Evolutionary conservation across 805 yeast genomes (phyloP).

Genomic region (Cyberlindnera americana): DNA sequence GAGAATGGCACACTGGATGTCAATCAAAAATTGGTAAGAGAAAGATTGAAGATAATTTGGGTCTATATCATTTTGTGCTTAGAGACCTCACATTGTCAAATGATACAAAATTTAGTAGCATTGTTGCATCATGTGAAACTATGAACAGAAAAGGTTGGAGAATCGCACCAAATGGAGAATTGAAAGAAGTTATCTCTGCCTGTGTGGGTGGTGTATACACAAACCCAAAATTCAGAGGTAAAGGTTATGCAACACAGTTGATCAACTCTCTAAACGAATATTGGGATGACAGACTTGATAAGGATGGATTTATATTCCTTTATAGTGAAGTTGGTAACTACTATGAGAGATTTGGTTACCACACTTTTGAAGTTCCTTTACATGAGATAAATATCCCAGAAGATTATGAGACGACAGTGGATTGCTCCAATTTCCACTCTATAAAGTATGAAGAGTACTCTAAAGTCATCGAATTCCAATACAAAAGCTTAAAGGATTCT

Average conservation of each 20-base stretch:
- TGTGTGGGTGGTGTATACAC: slow-evolving; percentile 63
- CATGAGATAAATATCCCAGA: slow-evolving; percentile 27
- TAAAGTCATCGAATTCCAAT: slow-evolving; percentile 29
- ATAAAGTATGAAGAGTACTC: slow-evolving; percentile 32
- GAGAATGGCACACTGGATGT: slow-evolving; percentile 33
- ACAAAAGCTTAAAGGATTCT: slow-evolving; percentile 18
- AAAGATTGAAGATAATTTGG: slow-evolving; percentile 21
- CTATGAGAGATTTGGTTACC: slow-evolving; percentile 62
- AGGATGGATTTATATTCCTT: slow-evolving; percentile 38
- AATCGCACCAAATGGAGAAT: slow-evolving; percentile 25
- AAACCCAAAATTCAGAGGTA: slow-evolving; percentile 41
- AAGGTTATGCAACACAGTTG: slow-evolving; percentile 54
- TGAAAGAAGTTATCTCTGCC: slow-evolving; percentile 32
- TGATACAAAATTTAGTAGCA: slow-evolving; percentile 20
- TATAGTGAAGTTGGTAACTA: slow-evolving; percentile 75
- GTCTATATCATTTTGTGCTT: slow-evolving; percentile 35
- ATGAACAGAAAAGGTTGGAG: slow-evolving; percentile 35
- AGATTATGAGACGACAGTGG: slow-evolving; percentile 16
- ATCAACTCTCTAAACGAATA: slow-evolving; percentile 34
- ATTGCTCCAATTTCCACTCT: slow-evolving; percentile 9
- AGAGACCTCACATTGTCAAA: slow-evolving; percentile 26
- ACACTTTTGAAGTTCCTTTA: slow-evolving; percentile 36
- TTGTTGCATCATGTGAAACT: slow-evolving; percentile 41
- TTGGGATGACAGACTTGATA: slow-evolving; percentile 32
- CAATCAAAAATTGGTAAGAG: slow-evolving; percentile 27